phyloP scores from a whole-genome alignment of 2,329 filamentous ascomycete species.

The Fusarium napiforme region DNA sequence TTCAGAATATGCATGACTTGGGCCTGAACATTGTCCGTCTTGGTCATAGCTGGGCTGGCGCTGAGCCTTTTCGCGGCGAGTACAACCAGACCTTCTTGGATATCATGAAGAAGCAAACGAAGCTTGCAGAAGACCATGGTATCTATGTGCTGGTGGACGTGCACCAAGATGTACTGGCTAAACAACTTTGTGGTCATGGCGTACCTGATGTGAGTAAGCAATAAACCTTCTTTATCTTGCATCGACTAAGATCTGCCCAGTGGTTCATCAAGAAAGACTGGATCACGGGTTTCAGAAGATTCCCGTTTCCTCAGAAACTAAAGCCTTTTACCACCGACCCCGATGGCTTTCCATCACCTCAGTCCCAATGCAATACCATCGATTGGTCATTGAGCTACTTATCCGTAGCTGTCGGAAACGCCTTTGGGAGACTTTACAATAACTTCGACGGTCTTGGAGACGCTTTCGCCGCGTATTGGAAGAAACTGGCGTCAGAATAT shows the following conservation, averaged over 20 bases:
- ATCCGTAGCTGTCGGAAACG: background rate
- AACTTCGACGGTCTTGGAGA: background rate
- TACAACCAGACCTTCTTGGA: background rate
- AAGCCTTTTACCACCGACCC: background rate
- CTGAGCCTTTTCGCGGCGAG: background rate
- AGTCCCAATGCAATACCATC: background rate
- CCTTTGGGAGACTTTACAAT: background rate
- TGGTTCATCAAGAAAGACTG: background rate
- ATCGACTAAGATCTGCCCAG: background rate
- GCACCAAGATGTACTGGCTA: background rate
- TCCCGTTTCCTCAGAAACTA: background rate
- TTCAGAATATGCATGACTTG: background rate
- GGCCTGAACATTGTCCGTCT: background rate
- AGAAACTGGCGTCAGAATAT: background rate
- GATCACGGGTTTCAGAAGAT: accelerated
- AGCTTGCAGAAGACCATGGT: background rate
- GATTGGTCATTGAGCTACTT: background rate
- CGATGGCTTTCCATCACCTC: background rate
- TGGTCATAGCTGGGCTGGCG: background rate
- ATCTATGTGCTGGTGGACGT: background rate
- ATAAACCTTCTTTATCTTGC: accelerated
- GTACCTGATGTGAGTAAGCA: background rate
- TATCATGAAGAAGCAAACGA: background rate
- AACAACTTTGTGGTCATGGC: background rate
- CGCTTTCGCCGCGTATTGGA: background rate